Evolutionary conservation across 768 basidiomycete genomes (phyloP), one percentile per base, ranked within the genome.

Genomic region (Dentipellis sp.): DNA sequence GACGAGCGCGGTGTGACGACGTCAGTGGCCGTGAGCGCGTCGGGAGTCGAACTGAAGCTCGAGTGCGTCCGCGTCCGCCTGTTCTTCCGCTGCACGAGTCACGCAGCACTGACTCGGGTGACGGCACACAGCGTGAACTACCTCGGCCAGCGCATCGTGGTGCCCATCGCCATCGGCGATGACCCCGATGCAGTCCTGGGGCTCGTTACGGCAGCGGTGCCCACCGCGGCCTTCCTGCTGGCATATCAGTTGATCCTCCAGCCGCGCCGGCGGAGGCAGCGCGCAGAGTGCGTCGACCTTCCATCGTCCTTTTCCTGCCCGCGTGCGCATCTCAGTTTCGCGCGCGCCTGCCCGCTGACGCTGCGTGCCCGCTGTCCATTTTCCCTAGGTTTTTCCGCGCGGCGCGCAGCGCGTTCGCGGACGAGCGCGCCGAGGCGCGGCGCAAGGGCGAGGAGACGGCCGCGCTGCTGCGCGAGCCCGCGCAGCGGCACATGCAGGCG

Each of bases 391-490:
- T 83, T 65, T 79, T 93, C 63, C 78, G 78, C 34, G 76, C 82
- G 39, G 78, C 86, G 37, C 80, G 83, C 53, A 78, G 76, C 59
- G 78, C 78, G 40, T 70, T 83, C 55, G 74, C 80, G 52, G 84
- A 90, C 56, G 81, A 84, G 65, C 80, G 84, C 59, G 76, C 78
- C 10, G 82, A 81, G 63, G 70, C 80, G 61, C 74, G 78, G 63
- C 76, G 78, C 63, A 81, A 89, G 67, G 80, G 82, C 49, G 78
- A 83, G 59, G 80, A 85, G 8, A 82, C 82, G 7, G 69, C 76
- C 57, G 70, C 68, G 53, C 69, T 94, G 47, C 77, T 95, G 62
- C 78, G 77, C 60, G 85, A 90, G 56, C 75, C 79, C 14, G 88
- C 87, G 12, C 75, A 74, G 65, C 80, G 79, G 63, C 84, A 83